These are phyloP conservation scores for Colletotrichum godetiae DNA, from an alignment of 2,329 filamentous ascomycete species.

Conservation along the genomic window DNA sequence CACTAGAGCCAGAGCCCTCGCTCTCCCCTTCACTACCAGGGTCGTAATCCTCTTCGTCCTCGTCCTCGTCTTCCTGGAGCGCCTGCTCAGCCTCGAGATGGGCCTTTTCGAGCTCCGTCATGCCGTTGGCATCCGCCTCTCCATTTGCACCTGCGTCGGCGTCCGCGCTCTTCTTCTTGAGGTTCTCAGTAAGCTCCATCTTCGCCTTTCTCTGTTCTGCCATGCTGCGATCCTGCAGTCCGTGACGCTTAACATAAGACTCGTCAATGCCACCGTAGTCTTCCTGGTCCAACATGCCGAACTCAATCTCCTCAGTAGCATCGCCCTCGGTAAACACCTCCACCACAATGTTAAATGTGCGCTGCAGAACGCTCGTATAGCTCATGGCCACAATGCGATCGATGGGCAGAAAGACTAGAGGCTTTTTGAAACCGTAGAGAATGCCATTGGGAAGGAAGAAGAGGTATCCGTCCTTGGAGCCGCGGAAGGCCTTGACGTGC, in stretches of 20 bases:
- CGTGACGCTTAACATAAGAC: conserved; percentile 69
- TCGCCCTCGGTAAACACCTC: conserved; percentile 66
- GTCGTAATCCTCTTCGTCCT: conserved; percentile 75
- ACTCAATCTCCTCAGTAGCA: conserved; percentile 71
- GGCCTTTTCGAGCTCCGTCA: conserved; percentile 62
- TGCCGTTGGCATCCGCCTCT: conserved; percentile 50
- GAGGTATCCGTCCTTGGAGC: conserved; percentile 75
- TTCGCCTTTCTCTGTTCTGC: conserved; percentile 75
- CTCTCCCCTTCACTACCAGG: conserved; percentile 71
- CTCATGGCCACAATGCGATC: conserved; percentile 71
- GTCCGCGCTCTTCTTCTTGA: conserved; percentile 58
- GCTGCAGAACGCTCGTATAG: conserved; percentile 74
- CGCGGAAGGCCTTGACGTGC: conserved; percentile 74
- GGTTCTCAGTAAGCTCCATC: conserved; percentile 70
- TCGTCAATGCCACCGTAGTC: conserved; percentile 74
- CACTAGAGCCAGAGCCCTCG: conserved; percentile 65
- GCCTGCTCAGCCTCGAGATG: conserved; percentile 63
- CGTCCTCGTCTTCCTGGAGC: conserved; percentile 70
- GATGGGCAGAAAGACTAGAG: conserved; percentile 72
- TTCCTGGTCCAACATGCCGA: conserved; percentile 76
- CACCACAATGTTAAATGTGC: conserved; percentile 76
- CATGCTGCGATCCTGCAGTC: conserved; percentile 75
- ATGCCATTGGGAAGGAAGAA: conserved; percentile 76
- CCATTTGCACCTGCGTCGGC: conserved; percentile 49
- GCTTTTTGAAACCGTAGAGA: conserved; percentile 78